Evolutionary conservation across 176 grass and related monocot species (phyloP), one percentile per base, ranked within the genome.

Genomic region (Phragmites australis): DNA sequence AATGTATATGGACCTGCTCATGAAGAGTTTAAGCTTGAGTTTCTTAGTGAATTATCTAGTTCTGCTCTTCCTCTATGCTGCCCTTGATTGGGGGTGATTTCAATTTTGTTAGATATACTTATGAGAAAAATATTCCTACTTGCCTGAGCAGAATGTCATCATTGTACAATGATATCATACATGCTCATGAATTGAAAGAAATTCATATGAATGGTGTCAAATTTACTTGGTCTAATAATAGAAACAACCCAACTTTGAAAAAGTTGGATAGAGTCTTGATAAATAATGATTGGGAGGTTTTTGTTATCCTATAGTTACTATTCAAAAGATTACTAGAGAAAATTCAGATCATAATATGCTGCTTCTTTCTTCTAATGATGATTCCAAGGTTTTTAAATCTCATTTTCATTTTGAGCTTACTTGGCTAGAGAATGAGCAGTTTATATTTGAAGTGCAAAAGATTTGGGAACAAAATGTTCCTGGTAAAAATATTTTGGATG

Each of bases 151-250:
- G 3, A 5, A 14, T 23, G 1, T 3, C 22, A 0, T 1, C 1
- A 0, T 0, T 70, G 0, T 70, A 29, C 0, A 70, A 70, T 18
- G 6, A 4, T 1, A 9, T 70, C 0, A 29, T 48, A 3, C 1
- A 9, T 0, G 0, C 2, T 0, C 1, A 0, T 48, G 0, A 48
- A 1, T 37, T 37, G 34, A 37, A 37, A 0, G 67, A 70, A 4
- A 0, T 49, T 0, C 0, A 0, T 0, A 4, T 70, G 43, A 0
- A 0, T 5, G 44, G 44, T 0, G 15, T 14, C 0, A 0, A 8
- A 0, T 70, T 2, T 8, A 70, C 44, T 0, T 70, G 67, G 67
- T 9, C 39, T 0, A 48, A 48, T 3, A 21, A 47, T 1, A 43
- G 46, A 0, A 1, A 2, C 0, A 4, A 8, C 2, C 44, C 25